phyloP scores from a whole-genome alignment of 2,329 filamentous ascomycete genomes.

The Daldinia eschscholtzii region DNA sequence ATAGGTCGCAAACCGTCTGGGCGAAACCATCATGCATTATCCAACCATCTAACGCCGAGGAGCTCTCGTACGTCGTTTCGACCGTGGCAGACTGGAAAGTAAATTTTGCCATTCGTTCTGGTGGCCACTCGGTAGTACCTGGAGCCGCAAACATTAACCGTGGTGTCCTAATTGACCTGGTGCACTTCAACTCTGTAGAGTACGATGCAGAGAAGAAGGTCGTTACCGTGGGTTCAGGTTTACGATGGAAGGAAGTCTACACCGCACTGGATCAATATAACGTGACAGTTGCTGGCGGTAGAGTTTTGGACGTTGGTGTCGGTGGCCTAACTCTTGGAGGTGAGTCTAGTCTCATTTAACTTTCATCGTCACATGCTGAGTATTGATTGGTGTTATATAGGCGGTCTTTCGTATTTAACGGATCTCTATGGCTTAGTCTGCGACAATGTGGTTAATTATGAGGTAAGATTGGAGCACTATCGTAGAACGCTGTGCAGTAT shows the following conservation, averaged over 20 bases:
- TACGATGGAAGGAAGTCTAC: constrained; percentile 47
- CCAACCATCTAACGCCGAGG: constrained; percentile 35
- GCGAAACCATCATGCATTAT: constrained; percentile 45
- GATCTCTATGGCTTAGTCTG: constrained; percentile 46
- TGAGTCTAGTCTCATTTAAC: constrained; percentile 13
- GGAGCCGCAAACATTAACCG: constrained; percentile 45
- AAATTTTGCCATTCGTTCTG: constrained; percentile 46
- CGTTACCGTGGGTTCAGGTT: constrained; percentile 44
- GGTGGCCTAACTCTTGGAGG: constrained; percentile 47
- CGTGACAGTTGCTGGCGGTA: constrained; percentile 47
- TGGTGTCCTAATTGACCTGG: constrained; percentile 46
- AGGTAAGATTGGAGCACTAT: constrained; percentile 35
- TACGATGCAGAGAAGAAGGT: constrained; percentile 41
- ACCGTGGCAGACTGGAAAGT: constrained; percentile 35
- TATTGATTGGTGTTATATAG: constrained; percentile 27
- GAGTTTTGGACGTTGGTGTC: constrained; percentile 47
- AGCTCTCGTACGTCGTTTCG: constrained; percentile 41
- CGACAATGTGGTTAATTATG: constrained; percentile 48
- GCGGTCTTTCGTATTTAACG: constrained; percentile 46
- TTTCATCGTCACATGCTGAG: background rate
- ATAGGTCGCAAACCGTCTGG: constrained; percentile 47
- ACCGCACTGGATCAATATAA: constrained; percentile 44
- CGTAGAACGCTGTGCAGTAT: background rate
- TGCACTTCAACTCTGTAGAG: constrained; percentile 41
- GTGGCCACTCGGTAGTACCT: constrained; percentile 46